Conservation (phyloP, 352 stramenopile species). For the Bremia lactucae region DNA sequence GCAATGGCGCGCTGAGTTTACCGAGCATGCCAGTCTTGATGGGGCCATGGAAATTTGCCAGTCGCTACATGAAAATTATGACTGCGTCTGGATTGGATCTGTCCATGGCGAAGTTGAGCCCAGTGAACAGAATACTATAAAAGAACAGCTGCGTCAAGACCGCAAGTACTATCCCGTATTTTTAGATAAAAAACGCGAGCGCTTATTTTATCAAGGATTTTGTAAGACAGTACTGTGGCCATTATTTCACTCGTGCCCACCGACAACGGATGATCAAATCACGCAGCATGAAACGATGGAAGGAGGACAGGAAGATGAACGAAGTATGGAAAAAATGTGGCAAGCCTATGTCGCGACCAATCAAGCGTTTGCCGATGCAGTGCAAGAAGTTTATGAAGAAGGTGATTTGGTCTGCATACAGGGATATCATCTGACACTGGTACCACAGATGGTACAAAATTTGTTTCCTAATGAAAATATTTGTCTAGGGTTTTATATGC, state of each 20-base stretch:
- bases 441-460: constrained; percentile 84
- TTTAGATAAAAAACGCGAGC: constrained; percentile 73
- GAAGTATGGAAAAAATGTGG: constrained; percentile 76
- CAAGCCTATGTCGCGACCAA: constrained; percentile 86
- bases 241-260: constrained; percentile 81
- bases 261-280: constrained; percentile 70
- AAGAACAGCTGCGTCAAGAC: constrained; percentile 77
- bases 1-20: constrained; percentile 74
- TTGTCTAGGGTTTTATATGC: constrained; percentile 81
- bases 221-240: constrained; percentile 88
- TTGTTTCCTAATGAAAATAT: constrained; percentile 87
- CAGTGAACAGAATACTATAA: constrained; percentile 70
- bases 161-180: constrained; percentile 90
- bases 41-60: constrained; percentile 71
- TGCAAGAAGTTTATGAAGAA: constrained; percentile 83
- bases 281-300: constrained; percentile 46
- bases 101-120: constrained; percentile 73
- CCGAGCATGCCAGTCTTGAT: constrained; percentile 57
- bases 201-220: constrained; percentile 86
- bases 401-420: constrained; percentile 87
- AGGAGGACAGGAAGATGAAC: constrained; percentile 35
- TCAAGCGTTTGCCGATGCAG: constrained; percentile 75
- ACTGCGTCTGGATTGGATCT: constrained; percentile 79
- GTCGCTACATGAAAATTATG: constrained; percentile 64
- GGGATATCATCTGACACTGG: constrained; percentile 84